Conservation (phyloP, 371 early-diverging fungal genomes). For the Rhizopus microsporus region DNA sequence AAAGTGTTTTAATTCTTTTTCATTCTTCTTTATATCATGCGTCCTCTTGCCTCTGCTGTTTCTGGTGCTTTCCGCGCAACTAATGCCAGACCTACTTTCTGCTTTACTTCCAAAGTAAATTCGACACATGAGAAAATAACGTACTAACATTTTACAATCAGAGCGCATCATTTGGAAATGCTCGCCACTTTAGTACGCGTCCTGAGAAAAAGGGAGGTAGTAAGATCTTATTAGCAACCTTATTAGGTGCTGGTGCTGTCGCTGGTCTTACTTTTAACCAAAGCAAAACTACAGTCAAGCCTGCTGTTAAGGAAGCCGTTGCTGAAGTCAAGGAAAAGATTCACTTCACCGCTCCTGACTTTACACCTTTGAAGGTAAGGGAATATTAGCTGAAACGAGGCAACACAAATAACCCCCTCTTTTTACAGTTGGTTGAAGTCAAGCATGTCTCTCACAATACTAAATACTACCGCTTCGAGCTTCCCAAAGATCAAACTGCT, state of each 20-base stretch:
- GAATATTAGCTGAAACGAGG: not conserved
- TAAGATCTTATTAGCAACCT: slow-evolving; percentile 32
- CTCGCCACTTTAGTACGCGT: slow-evolving; percentile 27
- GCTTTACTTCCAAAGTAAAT: slow-evolving; percentile 11
- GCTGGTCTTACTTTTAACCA: slow-evolving; percentile 50
- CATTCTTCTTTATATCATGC: slow-evolving; percentile 24
- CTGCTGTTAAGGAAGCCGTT: slow-evolving; percentile 21
- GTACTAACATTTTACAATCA: not conserved
- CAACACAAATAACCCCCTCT: not conserved
- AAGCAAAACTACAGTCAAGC: slow-evolving; percentile 25
- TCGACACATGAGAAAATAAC: not conserved
- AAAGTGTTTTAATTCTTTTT: slow-evolving; percentile 4
- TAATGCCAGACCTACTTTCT: slow-evolving; percentile 2
- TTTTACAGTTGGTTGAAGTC: slow-evolving; percentile 52
- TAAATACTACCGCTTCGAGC: slow-evolving; percentile 75
- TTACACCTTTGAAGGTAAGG: slow-evolving; percentile 66
- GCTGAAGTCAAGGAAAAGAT: slow-evolving; percentile 30
- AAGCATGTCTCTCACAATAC: slow-evolving; percentile 78
- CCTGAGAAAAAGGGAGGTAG: slow-evolving; percentile 36
- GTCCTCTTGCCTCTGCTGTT: slow-evolving; percentile 31
- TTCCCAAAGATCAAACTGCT: slow-evolving; percentile 67
- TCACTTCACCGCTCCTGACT: slow-evolving; percentile 67
- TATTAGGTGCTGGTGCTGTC: slow-evolving; percentile 41
- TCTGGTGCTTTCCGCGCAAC: slow-evolving; percentile 28
- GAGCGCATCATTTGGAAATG: slow-evolving; percentile 11